Percentiles rank a stretch among this genome's conserved stretches.
These are phyloP conservation scores for Ascoidea asiatica DNA, from an alignment of 805 yeast genomes.

Conservation along the genomic window DNA sequence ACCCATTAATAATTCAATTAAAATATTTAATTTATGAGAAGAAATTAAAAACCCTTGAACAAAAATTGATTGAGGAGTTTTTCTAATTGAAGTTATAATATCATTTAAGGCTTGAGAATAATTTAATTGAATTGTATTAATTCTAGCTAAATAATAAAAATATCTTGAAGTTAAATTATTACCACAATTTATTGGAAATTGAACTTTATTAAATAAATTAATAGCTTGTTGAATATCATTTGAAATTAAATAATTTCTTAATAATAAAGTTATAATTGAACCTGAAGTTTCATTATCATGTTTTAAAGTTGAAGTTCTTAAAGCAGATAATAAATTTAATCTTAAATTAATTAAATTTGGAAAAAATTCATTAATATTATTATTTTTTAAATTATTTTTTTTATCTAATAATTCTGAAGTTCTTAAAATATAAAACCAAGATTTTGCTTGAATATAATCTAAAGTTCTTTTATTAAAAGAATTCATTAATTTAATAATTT, in stretches of 20 bases:
- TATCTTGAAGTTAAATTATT: constrained; percentile 87
- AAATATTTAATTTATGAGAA: constrained; percentile 76
- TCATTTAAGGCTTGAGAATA: constrained; percentile 84
- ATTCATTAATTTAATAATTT: constrained; percentile 35
- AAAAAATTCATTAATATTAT: constrained; percentile 3
- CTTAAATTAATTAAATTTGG: constrained; percentile 44
- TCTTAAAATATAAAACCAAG: constrained; percentile 85
- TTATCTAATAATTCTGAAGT: constrained; percentile 46
- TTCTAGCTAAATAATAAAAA: constrained; percentile 80
- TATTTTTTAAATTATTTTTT: constrained; percentile 8
- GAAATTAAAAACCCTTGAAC: constrained; percentile 83
- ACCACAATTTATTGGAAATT: constrained; percentile 75
- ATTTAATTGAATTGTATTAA: constrained; percentile 83
- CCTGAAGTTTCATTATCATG: constrained; percentile 92
- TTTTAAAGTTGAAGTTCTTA: constrained; percentile 81
- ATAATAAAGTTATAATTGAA: constrained; percentile 66
- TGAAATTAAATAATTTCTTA: constrained; percentile 64
- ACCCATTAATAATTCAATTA: constrained; percentile 89
- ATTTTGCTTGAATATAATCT: constrained; percentile 77
- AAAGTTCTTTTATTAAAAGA: constrained; percentile 68
- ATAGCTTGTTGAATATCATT: constrained; percentile 83
- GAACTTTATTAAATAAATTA: constrained; percentile 77
- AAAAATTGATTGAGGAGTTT: constrained; percentile 81
- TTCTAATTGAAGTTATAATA: constrained; percentile 88
- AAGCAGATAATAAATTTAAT: constrained; percentile 53